These are phyloP conservation scores for Trifolium repens DNA, from an alignment of 306 rosid species.

Conservation along the genomic window DNA sequence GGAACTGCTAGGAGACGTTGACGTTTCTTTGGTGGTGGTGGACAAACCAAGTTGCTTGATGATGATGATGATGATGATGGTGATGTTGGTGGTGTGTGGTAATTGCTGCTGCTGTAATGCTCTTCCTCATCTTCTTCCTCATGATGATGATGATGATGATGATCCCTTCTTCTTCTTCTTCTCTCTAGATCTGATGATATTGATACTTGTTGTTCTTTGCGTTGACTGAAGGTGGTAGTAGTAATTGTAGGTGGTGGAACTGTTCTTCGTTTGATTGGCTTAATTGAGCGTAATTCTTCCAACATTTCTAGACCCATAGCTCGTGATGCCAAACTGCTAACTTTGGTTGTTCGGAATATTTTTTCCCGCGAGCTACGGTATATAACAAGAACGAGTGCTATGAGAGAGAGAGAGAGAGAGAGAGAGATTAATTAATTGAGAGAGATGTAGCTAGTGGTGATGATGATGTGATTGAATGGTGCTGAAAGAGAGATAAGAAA, in stretches of 20 bases:
- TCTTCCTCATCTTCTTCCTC: no score
- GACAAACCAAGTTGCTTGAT: conserved; percentile 49
- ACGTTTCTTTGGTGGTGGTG: conserved; percentile 72
- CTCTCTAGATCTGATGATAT: conserved; percentile 13
- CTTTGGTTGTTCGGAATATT: no score
- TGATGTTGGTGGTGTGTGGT: conserved; percentile 62
- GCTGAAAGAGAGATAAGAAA: no score
- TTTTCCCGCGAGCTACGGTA: no score
- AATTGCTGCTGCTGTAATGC: not conserved
- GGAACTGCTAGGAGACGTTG: not conserved
- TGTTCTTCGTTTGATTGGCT: conserved; percentile 42
- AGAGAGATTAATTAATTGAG: no score
- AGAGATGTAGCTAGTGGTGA: no score
- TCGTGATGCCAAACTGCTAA: no score
- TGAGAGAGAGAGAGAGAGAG: no score
- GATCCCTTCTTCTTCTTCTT: not conserved
- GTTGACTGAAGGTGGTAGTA: conserved; percentile 28
- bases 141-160: no score
- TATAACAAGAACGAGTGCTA: no score
- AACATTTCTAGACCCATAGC: conserved; percentile 55
- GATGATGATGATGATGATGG: conserved; percentile 18
- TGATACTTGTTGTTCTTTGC: not conserved
- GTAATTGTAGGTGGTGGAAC: not conserved
- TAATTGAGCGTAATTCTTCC: conserved; percentile 56
- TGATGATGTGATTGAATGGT: no score